A percentile compares a stretch with the other conserved stretches of the same genome.
These are phyloP conservation scores for Ogataea methanolica DNA, from an alignment of 805 yeast genomes.

Conservation along the genomic window DNA sequence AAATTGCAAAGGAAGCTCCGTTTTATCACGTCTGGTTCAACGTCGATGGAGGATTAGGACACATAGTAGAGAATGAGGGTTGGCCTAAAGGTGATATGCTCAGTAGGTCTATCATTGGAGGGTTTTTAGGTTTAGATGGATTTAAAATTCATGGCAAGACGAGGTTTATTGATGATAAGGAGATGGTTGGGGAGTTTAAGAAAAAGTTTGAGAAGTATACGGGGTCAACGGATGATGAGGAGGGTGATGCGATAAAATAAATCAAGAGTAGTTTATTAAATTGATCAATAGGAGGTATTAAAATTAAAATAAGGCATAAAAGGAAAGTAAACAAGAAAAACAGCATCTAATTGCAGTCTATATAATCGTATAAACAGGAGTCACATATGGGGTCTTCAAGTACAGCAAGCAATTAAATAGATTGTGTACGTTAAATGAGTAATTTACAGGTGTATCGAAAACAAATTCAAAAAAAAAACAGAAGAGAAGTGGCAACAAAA, in stretches of 20 bases:
- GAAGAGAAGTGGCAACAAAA: no score
- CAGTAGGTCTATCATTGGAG: conserved; percentile 43
- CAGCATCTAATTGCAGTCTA: no score
- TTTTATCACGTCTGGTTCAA: conserved; percentile 48
- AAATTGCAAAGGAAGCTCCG: conserved; percentile 44
- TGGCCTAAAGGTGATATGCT: conserved; percentile 48
- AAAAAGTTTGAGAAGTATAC: conserved; percentile 13
- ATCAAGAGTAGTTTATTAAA: neutral
- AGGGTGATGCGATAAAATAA: neutral
- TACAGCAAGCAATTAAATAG: no score
- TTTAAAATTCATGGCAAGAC: conserved; percentile 31
- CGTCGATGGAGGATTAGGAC: conserved; percentile 45
- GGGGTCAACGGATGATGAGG: neutral
- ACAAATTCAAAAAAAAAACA: no score
- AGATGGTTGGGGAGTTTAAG: conserved; percentile 10
- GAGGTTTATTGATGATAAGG: conserved; percentile 15
- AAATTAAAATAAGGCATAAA: no score
- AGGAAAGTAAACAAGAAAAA: no score
- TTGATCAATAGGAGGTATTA: no score
- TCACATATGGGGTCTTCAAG: no score
- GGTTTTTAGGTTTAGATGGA: conserved; percentile 36
- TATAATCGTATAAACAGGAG: no score
- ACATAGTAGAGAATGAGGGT: conserved; percentile 37
- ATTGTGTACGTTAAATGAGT: no score
- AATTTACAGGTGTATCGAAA: no score